A percentile compares a stretch with the other conserved stretches of the same genome.
Conservation (phyloP, 805 yeast species). For the Komagataella mondaviorum region DNA sequence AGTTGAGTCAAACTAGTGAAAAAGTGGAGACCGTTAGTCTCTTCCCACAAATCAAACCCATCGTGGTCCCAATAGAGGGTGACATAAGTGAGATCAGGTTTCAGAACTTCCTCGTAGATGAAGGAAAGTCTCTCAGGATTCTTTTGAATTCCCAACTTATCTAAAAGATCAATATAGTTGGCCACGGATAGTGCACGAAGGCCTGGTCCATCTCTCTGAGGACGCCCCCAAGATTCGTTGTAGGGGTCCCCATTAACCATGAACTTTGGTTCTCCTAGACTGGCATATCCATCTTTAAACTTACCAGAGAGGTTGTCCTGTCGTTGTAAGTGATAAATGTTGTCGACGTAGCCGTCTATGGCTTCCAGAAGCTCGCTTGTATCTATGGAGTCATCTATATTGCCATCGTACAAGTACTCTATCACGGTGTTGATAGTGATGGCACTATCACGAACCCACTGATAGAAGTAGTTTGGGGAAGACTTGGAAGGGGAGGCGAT, state of each 20-base stretch:
- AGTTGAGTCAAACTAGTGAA: slow-evolving; percentile 70
- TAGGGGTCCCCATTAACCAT: slow-evolving; percentile 52
- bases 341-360: slow-evolving; percentile 50
- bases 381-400: slow-evolving; percentile 11
- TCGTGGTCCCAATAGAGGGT: slow-evolving; percentile 42
- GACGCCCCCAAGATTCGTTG: slow-evolving; percentile 75
- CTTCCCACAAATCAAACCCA: slow-evolving; percentile 95
- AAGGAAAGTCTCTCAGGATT: slow-evolving; percentile 1
- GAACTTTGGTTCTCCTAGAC: slow-evolving; percentile 89
- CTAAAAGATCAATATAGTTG: slow-evolving; percentile 34
- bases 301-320: slow-evolving; percentile 57
- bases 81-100: slow-evolving; percentile 60
- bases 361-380: slow-evolving; percentile 7
- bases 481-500: slow-evolving; percentile 72
- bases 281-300: slow-evolving; percentile 29
- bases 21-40: slow-evolving; percentile 58
- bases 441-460: slow-evolving; percentile 89
- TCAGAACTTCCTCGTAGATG: slow-evolving; percentile 38
- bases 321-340: slow-evolving; percentile 49
- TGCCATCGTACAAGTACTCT: slow-evolving; percentile 32
- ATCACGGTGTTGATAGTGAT: slow-evolving; percentile 58
- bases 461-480: slow-evolving; percentile 73
- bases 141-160: slow-evolving; percentile 16
- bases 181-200: slow-evolving; percentile 55
- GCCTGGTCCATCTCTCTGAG: slow-evolving; percentile 93